Percentiles rank a stretch among this genome's conserved stretches.
These are phyloP conservation scores for Dactylonectria macrodidyma DNA, from an alignment of 2,329 filamentous ascomycete genomes.

Conservation along the genomic window DNA sequence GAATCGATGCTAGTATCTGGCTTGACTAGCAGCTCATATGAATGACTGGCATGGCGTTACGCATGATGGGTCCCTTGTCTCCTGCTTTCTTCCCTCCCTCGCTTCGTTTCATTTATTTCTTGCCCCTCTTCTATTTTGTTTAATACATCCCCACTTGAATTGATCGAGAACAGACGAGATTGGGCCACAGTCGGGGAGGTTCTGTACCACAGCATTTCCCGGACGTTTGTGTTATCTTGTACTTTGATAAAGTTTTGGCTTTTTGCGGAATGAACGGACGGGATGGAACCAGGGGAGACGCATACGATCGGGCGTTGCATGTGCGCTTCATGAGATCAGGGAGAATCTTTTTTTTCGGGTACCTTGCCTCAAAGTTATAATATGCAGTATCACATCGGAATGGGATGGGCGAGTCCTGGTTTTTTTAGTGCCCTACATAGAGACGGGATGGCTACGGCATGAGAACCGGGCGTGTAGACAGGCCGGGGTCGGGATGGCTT, in stretches of 20 bases:
- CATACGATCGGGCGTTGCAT: slow-evolving; percentile 12
- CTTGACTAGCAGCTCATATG: slow-evolving; percentile 8
- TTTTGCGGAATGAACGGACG: slow-evolving; percentile 27
- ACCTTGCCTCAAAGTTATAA: slow-evolving; percentile 40
- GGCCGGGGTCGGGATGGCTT: slow-evolving; percentile 18
- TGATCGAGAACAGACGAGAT: slow-evolving; percentile 24
- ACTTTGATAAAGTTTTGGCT: slow-evolving; percentile 33
- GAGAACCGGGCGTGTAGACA: slow-evolving; percentile 26
- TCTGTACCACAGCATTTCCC: neutral
- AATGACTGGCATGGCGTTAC: slow-evolving; percentile 32
- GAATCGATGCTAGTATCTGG: neutral
- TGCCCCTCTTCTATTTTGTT: slow-evolving; percentile 29
- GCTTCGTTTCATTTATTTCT: slow-evolving; percentile 31
- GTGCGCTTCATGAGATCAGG: slow-evolving; percentile 11
- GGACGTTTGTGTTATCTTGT: slow-evolving; percentile 36
- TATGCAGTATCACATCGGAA: slow-evolving; percentile 47
- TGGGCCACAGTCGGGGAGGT: slow-evolving; percentile 7
- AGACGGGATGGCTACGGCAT: slow-evolving; percentile 25
- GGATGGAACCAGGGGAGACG: slow-evolving; percentile 19
- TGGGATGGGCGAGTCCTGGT: slow-evolving; percentile 26
- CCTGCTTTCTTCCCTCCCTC: slow-evolving; percentile 20
- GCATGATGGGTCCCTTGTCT: slow-evolving; percentile 31
- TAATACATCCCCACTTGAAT: slow-evolving; percentile 29
- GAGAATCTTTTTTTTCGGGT: slow-evolving; percentile 33
- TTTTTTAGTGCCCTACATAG: slow-evolving; percentile 17